Conservation (phyloP, 441 rosid genomes). For the Aleurites moluccanus region DNA sequence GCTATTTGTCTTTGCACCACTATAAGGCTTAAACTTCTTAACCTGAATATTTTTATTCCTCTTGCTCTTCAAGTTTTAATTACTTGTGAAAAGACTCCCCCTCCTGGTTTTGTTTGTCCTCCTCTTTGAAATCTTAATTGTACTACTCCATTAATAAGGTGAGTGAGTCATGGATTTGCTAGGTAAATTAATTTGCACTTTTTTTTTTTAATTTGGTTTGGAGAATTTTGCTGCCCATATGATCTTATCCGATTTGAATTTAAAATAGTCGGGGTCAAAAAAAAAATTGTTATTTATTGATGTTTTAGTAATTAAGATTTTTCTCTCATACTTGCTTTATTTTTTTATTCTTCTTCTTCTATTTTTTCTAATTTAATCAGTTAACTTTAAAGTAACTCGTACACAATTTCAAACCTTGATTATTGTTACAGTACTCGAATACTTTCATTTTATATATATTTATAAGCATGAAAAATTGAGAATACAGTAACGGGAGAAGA, state of each 20-base stretch:
- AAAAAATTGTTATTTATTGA: no score
- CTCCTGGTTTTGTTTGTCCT: slow-evolving; percentile 67
- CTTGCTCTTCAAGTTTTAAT: slow-evolving; percentile 64
- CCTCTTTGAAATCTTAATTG: slow-evolving; percentile 14
- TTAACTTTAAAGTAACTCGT: no score
- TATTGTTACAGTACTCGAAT: no score
- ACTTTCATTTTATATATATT: no score
- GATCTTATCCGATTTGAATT: no score
- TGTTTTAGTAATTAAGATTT: neutral
- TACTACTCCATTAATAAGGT: neutral
- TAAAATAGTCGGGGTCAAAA: no score
- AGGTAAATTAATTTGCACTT: neutral
- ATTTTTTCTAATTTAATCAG: neutral
- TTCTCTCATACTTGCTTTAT: neutral
- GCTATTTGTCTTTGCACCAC: slow-evolving; percentile 70
- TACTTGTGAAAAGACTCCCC: slow-evolving; percentile 72
- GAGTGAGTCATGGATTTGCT: neutral
- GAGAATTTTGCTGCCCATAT: no score
- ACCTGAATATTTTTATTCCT: slow-evolving; percentile 57
- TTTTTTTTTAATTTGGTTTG: no score
- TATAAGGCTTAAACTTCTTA: slow-evolving; percentile 59
- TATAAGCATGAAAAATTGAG: no score
- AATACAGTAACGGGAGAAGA: no score
- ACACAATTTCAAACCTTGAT: no score
- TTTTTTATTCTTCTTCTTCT: neutral